Conservation (phyloP, 805 yeast species). For the Pichia manshurica region DNA sequence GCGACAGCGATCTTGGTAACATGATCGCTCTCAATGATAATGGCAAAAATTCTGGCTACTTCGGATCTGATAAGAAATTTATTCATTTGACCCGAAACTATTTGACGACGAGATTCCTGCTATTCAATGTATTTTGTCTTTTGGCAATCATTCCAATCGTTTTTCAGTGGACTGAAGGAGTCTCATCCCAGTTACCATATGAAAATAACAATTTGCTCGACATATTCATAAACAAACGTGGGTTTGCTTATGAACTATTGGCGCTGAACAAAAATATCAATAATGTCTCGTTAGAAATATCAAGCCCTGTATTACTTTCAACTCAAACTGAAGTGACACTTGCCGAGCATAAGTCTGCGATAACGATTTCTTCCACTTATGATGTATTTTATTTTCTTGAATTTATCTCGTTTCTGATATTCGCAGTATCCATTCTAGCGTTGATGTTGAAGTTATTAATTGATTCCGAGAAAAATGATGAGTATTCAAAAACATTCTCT, state of each 20-base stretch:
- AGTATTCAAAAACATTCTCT: conserved; percentile 3
- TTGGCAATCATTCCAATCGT: not conserved
- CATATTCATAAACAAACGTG: conserved; percentile 26
- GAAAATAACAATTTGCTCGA: conserved; percentile 10
- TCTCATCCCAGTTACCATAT: not conserved
- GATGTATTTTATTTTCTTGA: conserved; percentile 52
- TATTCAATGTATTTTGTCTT: not conserved
- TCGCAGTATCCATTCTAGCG: conserved; percentile 45
- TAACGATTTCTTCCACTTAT: conserved; percentile 24
- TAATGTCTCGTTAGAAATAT: not conserved
- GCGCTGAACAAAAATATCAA: not conserved
- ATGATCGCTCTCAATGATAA: not conserved
- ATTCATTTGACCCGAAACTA: not conserved
- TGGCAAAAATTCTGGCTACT: too few species aligned
- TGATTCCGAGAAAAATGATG: conserved; percentile 14
- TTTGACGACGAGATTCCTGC: not conserved
- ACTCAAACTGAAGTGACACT: not conserved
- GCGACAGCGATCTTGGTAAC: not conserved
- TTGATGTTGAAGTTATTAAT: conserved; percentile 39
- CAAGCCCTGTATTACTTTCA: not conserved
- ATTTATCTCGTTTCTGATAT: conserved; percentile 43
- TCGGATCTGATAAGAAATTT: not conserved
- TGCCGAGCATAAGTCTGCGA: conserved; percentile 16
- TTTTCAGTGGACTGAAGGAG: conserved; percentile 5
- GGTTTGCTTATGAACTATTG: conserved; percentile 26